Conservation (phyloP, 768 basidiomycete species). For the Leucocoprinus birnbaumii region DNA sequence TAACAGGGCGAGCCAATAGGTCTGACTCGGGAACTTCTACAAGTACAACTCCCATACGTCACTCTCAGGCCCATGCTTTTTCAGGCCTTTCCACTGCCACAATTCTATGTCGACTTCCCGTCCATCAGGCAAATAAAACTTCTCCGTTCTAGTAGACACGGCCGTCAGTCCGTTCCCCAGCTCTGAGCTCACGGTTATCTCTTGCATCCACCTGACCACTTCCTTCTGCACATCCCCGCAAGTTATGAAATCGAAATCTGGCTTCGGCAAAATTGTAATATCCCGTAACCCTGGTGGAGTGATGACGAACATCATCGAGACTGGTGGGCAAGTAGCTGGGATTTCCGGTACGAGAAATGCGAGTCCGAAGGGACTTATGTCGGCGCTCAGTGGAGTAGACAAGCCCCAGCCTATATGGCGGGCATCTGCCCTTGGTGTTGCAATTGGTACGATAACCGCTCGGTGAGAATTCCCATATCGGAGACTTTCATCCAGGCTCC, state of each 20-base stretch:
- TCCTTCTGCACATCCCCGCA: neutral
- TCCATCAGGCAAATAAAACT: conserved; percentile 2
- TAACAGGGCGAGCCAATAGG: too few species aligned
- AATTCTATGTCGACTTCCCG: neutral
- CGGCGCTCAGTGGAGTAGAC: neutral
- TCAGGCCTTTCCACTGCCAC: conserved; percentile 4
- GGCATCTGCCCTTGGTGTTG: too few species aligned
- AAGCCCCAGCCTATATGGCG: neutral
- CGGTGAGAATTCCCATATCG: too few species aligned
- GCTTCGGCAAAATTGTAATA: neutral
- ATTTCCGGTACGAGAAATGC: neutral
- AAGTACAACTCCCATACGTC: conserved; percentile 4
- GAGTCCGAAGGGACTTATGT: neutral
- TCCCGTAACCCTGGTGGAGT: neutral
- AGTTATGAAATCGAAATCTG: neutral
- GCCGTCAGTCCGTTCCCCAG: neutral
- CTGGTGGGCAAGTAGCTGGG: neutral
- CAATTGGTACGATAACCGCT: too few species aligned
- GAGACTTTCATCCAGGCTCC: too few species aligned
- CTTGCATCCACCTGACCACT: conserved; percentile 1
- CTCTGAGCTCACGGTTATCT: neutral
- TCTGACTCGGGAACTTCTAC: neutral
- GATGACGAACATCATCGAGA: neutral
- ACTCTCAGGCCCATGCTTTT: neutral
- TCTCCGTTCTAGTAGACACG: neutral